Base-by-base conservation (phyloP, 257 asterid genomes). In the Cordia subcordata region DNA sequence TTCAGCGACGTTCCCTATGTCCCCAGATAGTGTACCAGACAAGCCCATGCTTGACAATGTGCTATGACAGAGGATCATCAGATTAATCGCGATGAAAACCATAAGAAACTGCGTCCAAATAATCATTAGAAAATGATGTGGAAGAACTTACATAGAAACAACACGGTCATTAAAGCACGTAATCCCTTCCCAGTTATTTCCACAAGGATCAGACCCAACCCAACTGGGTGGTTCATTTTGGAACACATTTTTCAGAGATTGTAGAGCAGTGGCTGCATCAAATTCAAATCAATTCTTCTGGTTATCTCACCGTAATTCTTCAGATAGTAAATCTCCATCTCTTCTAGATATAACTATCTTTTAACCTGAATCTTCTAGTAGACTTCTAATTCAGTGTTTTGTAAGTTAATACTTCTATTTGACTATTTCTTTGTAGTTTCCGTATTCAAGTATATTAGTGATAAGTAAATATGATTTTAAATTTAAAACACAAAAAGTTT, bases 1-100 rank as follows among this genome's bases (percentile, higher is more conserved):
- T 63, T 77, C 88, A 3, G 95, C 45, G 60, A 93, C 64, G 20
- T 53, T 72, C 22, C 50, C 42, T 60, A 93, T 82, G 75, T 89
- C 96, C 58, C 94, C 77, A 51, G 95, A 61, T 53, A 93, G 83
- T 63, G 32, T 57, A 22, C 99, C 99, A 1, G 66, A 72, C 75
- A 93, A 18, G 59, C 70, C 58, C 39, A 72, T 53, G 80, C 85
- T 80, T 16, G 90, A 66, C 49, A 93, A 69, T 51, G 90, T 81
- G 61, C 99, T 93, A 86, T 39, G 69, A 71, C 72, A 37, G 60
- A 32, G 40, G 20, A 45, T 12, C 6, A 70, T 47, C 21, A 23
- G 19, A 58, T 69, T 35, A 44, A 17, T 49, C 65, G 32, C 11
- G 63, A 33, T 8, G 13, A 6, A 8, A 1, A 17, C 49, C 8